Percentiles rank a stretch among this genome's conserved stretches.
Conservation (phyloP, 2,329 filamentous ascomycete genomes). For the Pseudofabraea citricarpa region DNA sequence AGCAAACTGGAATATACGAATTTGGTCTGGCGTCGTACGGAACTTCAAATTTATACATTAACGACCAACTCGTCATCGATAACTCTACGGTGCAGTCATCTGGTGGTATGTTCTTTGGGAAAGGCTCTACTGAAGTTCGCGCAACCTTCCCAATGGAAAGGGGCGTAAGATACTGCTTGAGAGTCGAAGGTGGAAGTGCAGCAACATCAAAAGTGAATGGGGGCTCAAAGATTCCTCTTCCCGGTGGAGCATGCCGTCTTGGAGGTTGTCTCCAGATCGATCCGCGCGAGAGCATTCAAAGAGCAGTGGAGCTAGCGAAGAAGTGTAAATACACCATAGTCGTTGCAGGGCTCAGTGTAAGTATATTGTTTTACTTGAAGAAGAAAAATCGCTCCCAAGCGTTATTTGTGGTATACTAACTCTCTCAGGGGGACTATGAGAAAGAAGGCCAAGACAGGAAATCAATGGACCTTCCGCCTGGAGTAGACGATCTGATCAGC, state of each 20-base stretch:
- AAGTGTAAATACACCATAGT: background rate
- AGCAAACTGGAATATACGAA: constrained; percentile 9
- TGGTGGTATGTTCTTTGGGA: background rate
- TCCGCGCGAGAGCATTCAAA: background rate
- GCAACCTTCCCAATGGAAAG: constrained; percentile 5
- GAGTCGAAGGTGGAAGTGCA: constrained; percentile 45
- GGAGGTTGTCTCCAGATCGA: background rate
- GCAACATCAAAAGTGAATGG: constrained; percentile 49
- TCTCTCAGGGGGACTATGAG: constrained; percentile 73
- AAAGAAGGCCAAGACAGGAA: constrained; percentile 72
- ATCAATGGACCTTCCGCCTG: constrained; percentile 69
- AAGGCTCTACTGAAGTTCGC: background rate
- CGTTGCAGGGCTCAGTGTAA: background rate
- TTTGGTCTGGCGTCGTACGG: constrained; percentile 29
- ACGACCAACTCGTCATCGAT: background rate
- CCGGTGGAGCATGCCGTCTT: background rate
- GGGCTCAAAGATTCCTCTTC: constrained; percentile 64
- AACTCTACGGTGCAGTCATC: background rate
- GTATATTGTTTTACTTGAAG: no score
- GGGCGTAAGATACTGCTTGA: constrained; percentile 20
- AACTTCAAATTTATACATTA: constrained; percentile 24
- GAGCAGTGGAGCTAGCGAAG: background rate
- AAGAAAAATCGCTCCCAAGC: no score
- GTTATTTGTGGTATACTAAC: no score
- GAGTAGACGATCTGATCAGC: constrained; percentile 62